Conservation (phyloP, 2,329 filamentous ascomycete genomes). For the Epichloe brachyelytri region DNA sequence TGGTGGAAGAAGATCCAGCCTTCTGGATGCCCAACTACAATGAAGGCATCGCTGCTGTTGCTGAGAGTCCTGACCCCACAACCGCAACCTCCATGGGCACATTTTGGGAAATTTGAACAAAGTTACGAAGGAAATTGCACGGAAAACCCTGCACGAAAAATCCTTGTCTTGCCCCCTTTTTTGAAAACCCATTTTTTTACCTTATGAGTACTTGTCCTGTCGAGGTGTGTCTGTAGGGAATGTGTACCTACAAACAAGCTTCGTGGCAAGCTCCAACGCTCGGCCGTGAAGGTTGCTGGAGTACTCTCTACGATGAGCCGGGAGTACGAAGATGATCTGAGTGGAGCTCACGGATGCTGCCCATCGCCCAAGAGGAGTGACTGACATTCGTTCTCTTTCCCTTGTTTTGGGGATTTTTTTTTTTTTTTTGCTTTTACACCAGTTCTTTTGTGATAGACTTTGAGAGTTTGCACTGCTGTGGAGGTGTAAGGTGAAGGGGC, state of each 20-base stretch:
- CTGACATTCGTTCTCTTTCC: too few relatives aligned
- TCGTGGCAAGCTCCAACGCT: too few relatives aligned
- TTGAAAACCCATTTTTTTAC: too few relatives aligned
- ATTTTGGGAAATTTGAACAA: constrained; percentile 23
- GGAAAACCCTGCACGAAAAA: background rate
- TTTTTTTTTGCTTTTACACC: background rate
- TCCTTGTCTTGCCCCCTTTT: too few relatives aligned
- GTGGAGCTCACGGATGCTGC: background rate
- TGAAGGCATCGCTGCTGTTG: constrained; percentile 22
- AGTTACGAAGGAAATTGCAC: constrained; percentile 1
- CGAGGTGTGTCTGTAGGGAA: background rate
- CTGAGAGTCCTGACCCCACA: constrained; percentile 23
- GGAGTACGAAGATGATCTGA: background rate
- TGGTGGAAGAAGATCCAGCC: constrained; percentile 38
- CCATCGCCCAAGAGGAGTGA: background rate
- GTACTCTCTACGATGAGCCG: background rate
- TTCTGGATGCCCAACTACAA: constrained; percentile 37
- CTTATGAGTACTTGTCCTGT: constrained; percentile 5
- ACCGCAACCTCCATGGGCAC: constrained; percentile 18
- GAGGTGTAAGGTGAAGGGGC: background rate
- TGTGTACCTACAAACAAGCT: too few relatives aligned
- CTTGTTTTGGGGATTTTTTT: background rate
- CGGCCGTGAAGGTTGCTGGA: too few relatives aligned
- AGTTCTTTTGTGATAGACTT: background rate
- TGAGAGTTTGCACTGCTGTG: background rate